Conservation (phyloP, 2,329 filamentous ascomycete species). For the Berkeleyomyces basicola region DNA sequence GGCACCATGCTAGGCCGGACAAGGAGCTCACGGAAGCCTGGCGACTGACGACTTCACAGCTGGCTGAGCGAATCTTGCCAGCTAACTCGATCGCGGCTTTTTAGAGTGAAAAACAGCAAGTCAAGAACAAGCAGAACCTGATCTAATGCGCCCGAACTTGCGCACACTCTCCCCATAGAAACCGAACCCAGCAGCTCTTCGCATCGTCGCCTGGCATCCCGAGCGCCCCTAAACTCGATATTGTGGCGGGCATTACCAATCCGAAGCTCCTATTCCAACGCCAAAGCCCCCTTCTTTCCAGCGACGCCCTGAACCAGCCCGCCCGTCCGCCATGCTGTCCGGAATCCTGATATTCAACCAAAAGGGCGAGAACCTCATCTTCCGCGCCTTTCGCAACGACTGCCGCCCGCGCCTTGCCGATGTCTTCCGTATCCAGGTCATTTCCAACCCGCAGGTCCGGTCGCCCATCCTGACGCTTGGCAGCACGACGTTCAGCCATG, state of each 20-base stretch:
- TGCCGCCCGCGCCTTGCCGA: constrained; percentile 94
- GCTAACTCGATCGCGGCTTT: background rate
- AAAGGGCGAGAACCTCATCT: constrained; percentile 99
- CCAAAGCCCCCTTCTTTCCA: background rate
- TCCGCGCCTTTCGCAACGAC: constrained; percentile 96
- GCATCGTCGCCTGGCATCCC: background rate
- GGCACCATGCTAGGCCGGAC: too few species aligned
- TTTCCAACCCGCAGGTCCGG: constrained; percentile 92
- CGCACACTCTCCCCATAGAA: background rate
- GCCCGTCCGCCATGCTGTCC: constrained; percentile 56
- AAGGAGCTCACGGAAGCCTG: too few species aligned
- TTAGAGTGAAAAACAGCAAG: background rate
- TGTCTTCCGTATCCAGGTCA: constrained; percentile 98
- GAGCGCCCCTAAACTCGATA: background rate
- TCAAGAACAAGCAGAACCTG: background rate
- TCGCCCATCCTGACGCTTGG: constrained; percentile 94
- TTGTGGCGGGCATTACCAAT: background rate
- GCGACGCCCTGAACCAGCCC: background rate
- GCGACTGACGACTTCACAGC: too few species aligned
- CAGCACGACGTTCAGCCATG: constrained; percentile 97
- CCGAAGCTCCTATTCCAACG: background rate
- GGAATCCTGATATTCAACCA: constrained; percentile 98
- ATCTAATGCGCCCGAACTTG: background rate
- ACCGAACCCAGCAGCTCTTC: background rate
- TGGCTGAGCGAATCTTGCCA: background rate